Evolutionary conservation across 2,329 filamentous ascomycete genomes (phyloP).

Genomic region (Harringtonia aguacate): DNA sequence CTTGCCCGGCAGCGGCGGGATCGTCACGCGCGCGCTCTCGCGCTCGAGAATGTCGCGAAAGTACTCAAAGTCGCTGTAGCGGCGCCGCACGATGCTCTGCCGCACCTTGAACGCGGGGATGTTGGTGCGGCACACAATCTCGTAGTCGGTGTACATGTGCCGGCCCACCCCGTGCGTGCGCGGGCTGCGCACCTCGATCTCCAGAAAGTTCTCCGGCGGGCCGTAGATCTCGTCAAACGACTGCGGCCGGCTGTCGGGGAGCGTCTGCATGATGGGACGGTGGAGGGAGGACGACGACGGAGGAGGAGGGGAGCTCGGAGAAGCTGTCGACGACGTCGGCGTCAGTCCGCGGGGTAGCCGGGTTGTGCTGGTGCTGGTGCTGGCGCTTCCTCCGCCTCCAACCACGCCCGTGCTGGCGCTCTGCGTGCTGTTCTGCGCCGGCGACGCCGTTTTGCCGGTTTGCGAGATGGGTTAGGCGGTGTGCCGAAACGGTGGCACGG

Average conservation of each 20-base stretch:
- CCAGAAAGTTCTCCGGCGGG: constrained; percentile 94
- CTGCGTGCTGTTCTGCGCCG: constrained; percentile 23
- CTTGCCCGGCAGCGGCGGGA: constrained; percentile 90
- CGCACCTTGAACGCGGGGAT: constrained; percentile 98
- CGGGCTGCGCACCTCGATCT: constrained; percentile 94
- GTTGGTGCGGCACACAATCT: constrained; percentile 95
- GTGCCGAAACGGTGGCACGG: too few species aligned
- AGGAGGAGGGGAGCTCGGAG: not conserved
- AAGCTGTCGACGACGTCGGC: constrained; percentile 11
- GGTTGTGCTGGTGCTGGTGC: constrained; percentile 4
- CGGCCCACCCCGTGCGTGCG: constrained; percentile 91
- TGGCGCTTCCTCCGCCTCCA: constrained; percentile 1
- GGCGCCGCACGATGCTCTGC: constrained; percentile 74
- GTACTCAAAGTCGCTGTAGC: constrained; percentile 97
- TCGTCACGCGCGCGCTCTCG: constrained; percentile 87
- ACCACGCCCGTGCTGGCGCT: constrained; percentile 14
- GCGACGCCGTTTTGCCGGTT: constrained; percentile 32
- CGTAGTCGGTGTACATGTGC: constrained; percentile 97
- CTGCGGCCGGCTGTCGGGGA: constrained; percentile 72
- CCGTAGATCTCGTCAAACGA: constrained; percentile 99
- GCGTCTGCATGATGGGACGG: constrained; percentile 41
- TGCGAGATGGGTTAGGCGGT: too few species aligned
- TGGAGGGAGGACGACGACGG: constrained; percentile 17
- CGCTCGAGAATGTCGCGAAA: constrained; percentile 97
- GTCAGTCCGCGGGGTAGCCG: constrained; percentile 4